A percentile compares a stretch with the other conserved stretches of the same genome.
phyloP scores from a whole-genome alignment of 106 monocot species.

The Cymbidium sinense region DNA sequence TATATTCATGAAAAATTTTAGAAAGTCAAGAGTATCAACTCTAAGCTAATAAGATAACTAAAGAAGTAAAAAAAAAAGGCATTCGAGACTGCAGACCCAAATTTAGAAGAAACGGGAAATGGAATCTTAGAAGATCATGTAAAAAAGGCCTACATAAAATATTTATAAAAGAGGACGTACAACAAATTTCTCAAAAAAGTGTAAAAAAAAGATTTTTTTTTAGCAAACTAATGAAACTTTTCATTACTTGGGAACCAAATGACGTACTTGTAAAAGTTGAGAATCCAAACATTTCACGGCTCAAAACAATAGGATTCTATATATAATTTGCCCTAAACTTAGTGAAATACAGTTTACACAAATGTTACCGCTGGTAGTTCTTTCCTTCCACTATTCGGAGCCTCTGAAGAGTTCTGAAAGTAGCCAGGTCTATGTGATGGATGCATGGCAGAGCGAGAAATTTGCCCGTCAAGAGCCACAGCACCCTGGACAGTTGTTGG shows the following conservation, averaged over 20 bases:
- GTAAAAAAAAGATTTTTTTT: background rate
- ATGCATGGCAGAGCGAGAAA: slow-evolving; percentile 10
- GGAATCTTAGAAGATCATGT: background rate
- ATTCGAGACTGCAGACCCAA: background rate
- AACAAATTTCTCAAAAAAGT: background rate
- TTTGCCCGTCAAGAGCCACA: slow-evolving; percentile 4
- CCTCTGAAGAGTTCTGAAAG: slow-evolving; percentile 12
- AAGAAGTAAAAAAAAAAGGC: background rate
- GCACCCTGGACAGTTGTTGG: slow-evolving; percentile 13
- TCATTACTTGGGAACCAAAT: background rate
- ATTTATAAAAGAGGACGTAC: background rate
- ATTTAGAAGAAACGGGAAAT: background rate
- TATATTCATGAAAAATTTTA: background rate
- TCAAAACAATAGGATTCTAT: background rate
- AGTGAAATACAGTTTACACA: background rate
- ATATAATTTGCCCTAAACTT: background rate
- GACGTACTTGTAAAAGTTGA: background rate
- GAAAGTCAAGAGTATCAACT: background rate
- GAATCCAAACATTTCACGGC: background rate
- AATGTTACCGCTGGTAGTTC: slow-evolving; percentile 49
- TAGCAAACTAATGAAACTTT: background rate
- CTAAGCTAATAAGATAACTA: background rate
- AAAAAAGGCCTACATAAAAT: background rate
- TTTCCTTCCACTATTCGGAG: slow-evolving; percentile 28
- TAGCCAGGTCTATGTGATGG: slow-evolving; percentile 12